A percentile compares a stretch with the other conserved stretches of the same genome.
Evolutionary conservation across 208 protist species (phyloP).

Genomic region (Angomonas desouzai): DNA sequence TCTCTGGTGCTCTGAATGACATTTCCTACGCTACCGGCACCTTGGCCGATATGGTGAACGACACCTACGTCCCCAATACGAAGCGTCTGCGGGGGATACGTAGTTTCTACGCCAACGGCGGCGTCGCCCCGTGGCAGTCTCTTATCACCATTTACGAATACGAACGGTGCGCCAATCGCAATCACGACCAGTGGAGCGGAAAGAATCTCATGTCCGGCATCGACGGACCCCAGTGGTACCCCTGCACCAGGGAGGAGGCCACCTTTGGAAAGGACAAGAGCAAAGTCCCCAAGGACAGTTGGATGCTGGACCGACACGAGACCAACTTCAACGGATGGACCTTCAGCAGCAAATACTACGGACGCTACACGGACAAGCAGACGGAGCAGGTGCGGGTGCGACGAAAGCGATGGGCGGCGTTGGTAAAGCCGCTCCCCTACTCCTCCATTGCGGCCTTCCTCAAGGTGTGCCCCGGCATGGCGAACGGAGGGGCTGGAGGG

Average conservation of each 20-base stretch:
- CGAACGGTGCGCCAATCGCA: slow-evolving; percentile 34
- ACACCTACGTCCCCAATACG: slow-evolving; percentile 68
- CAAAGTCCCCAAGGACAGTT: slow-evolving; percentile 24
- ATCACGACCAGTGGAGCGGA: slow-evolving; percentile 6
- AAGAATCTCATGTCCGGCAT: slow-evolving; percentile 36
- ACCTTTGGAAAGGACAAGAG: slow-evolving; percentile 28
- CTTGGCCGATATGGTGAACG: slow-evolving; percentile 55
- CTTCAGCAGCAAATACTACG: slow-evolving; percentile 72
- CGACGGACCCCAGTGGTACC: slow-evolving; percentile 70
- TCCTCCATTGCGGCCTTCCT: slow-evolving; percentile 44
- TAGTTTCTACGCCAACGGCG: slow-evolving; percentile 71
- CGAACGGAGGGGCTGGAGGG: not conserved
- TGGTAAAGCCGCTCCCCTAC: slow-evolving; percentile 43
- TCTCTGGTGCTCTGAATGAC: slow-evolving; percentile 82
- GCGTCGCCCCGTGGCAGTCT: slow-evolving; percentile 56
- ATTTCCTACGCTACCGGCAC: slow-evolving; percentile 60
- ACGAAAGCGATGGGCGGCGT: slow-evolving; percentile 66
- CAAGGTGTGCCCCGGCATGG: slow-evolving; percentile 42
- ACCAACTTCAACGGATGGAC: slow-evolving; percentile 78
- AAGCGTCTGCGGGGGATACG: slow-evolving; percentile 57
- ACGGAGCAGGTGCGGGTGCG: slow-evolving; percentile 39
- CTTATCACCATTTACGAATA: slow-evolving; percentile 72
- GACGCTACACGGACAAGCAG: slow-evolving; percentile 40
- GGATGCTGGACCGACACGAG: slow-evolving; percentile 59
- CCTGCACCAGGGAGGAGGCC: slow-evolving; percentile 36